phyloP scores from a whole-genome alignment of 441 rosid genomes.

The Gossypium schwendimanii region DNA sequence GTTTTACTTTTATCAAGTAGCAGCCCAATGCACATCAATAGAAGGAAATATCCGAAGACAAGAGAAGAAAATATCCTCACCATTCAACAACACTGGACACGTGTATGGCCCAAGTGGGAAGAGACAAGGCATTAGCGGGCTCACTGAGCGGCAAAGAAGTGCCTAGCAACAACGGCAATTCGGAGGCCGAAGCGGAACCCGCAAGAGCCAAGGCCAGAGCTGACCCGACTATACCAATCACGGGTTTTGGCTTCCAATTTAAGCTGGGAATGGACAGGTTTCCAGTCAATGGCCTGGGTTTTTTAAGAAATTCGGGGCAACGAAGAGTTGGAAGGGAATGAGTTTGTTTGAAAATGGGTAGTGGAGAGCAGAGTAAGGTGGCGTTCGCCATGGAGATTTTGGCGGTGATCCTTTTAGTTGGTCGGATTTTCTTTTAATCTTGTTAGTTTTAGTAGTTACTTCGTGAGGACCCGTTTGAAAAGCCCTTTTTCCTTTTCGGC shows the following conservation, averaged over 20 bases:
- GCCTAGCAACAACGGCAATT: slow-evolving; percentile 33
- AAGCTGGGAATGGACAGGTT: background rate
- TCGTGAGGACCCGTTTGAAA: background rate
- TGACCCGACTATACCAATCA: slow-evolving; percentile 45
- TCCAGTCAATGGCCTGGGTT: background rate
- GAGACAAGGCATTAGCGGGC: slow-evolving; percentile 74
- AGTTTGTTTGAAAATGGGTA: slow-evolving; percentile 14
- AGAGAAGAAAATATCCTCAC: slow-evolving; percentile 24
- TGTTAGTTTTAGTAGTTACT: background rate
- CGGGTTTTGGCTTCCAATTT: slow-evolving; percentile 20
- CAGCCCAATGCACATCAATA: too few species aligned
- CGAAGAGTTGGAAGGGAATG: slow-evolving; percentile 10
- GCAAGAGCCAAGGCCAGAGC: slow-evolving; percentile 42
- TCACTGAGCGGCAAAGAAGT: slow-evolving; percentile 48
- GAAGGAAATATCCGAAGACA: background rate
- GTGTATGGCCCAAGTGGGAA: slow-evolving; percentile 86
- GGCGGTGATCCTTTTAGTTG: background rate
- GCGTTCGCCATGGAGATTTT: slow-evolving; percentile 30
- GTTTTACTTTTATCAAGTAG: background rate
- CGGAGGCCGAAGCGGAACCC: slow-evolving; percentile 48
- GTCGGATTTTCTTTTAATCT: background rate
- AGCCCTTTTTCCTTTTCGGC: background rate
- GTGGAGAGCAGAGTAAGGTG: slow-evolving; percentile 23
- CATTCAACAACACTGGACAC: slow-evolving; percentile 89
- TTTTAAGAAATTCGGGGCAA: background rate